phyloP scores from a whole-genome alignment of 2,329 filamentous ascomycete genomes.

The Thielaviopsis musarum region DNA sequence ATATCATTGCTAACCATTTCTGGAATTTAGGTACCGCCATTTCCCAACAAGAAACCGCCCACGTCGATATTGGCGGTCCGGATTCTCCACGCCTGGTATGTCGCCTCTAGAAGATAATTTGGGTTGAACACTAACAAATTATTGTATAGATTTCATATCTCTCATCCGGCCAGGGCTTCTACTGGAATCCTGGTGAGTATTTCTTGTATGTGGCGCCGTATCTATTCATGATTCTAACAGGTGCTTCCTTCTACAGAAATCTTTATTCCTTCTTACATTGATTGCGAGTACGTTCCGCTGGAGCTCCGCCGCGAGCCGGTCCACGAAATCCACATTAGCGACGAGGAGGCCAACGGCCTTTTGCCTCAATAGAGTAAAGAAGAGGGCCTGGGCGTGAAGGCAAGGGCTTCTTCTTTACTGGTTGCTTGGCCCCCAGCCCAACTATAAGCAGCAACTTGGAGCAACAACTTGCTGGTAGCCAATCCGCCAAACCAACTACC shows the following conservation, averaged over 20 bases:
- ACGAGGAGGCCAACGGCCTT: conserved; percentile 57
- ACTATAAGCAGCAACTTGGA: neutral
- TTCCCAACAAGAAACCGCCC: conserved; percentile 59
- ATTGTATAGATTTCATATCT: conserved; percentile 55
- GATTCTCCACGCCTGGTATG: conserved; percentile 59
- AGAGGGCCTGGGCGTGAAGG: neutral
- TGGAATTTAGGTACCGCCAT: conserved; percentile 47
- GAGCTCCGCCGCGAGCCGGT: conserved; percentile 63
- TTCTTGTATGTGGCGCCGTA: neutral
- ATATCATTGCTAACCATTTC: conserved; percentile 10
- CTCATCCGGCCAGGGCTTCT: conserved; percentile 62
- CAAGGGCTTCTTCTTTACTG: neutral
- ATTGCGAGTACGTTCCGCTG: conserved; percentile 57
- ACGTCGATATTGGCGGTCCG: conserved; percentile 60
- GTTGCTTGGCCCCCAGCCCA: neutral
- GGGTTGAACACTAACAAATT: neutral
- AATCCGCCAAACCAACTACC: neutral
- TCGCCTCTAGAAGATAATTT: conserved; percentile 13
- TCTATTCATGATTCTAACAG: neutral
- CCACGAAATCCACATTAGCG: conserved; percentile 59
- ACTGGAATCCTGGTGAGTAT: conserved; percentile 58
- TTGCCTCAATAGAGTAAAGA: conserved; percentile 37
- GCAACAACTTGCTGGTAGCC: neutral
- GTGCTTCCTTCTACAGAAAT: conserved; percentile 38
- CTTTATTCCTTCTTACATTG: conserved; percentile 63